phyloP scores from a whole-genome alignment of 106 monocot species.

The Hemerocallis citrina region DNA sequence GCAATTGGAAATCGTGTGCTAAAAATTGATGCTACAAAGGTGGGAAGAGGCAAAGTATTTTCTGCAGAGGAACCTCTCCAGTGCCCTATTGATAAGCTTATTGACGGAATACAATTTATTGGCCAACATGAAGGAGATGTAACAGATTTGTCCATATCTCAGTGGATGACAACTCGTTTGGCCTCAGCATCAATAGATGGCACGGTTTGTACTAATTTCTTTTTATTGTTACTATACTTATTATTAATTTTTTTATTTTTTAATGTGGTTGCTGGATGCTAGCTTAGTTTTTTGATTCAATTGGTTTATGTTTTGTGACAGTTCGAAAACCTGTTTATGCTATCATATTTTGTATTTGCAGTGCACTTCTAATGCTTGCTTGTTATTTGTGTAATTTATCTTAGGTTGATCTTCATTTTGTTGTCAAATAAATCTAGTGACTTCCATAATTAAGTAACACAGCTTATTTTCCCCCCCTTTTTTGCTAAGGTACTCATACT shows the following conservation, averaged over 20 bases:
- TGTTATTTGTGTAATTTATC: no score
- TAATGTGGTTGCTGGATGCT: background rate
- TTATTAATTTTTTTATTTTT: no score
- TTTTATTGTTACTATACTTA: no score
- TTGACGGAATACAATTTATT: slow-evolving; percentile 72
- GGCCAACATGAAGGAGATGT: slow-evolving; percentile 93
- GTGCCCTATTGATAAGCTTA: slow-evolving; percentile 62
- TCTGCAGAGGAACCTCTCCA: slow-evolving; percentile 74
- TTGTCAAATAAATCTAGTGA: no score
- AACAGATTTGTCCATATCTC: slow-evolving; percentile 94
- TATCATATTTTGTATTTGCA: no score
- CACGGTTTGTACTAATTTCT: slow-evolving; percentile 44
- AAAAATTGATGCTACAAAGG: slow-evolving; percentile 88
- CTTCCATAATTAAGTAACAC: no score
- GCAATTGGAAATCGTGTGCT: slow-evolving; percentile 71
- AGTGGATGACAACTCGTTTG: slow-evolving; percentile 98
- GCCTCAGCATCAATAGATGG: slow-evolving; percentile 96
- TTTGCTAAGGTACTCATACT: no score
- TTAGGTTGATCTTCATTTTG: no score
- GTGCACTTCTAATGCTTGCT: no score
- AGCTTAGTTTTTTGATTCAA: background rate
- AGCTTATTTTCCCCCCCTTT: no score
- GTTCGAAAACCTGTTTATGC: no score
- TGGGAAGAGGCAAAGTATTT: slow-evolving; percentile 68
- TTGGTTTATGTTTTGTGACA: no score